Percentiles rank a stretch among this genome's conserved stretches.
phyloP scores from a whole-genome alignment of 2,329 filamentous ascomycete species.

The Fusarium illudens region DNA sequence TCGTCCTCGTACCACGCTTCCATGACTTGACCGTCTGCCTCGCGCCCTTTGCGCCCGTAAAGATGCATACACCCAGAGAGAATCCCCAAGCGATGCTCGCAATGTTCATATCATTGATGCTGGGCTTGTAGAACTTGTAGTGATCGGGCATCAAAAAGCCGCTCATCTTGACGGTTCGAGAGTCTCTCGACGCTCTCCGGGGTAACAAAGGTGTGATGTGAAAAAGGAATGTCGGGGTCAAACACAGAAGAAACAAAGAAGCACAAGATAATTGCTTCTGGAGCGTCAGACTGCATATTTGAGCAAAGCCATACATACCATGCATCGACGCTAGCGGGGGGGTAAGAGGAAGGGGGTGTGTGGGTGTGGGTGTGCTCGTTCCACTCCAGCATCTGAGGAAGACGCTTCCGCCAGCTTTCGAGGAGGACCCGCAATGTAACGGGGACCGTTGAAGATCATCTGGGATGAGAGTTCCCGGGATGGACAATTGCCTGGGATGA shows the following conservation, averaged over 20 bases:
- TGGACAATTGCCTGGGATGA: no score
- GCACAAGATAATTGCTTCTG: background rate
- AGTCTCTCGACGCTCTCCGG: background rate
- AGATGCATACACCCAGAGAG: conserved; percentile 41
- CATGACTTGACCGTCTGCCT: conserved; percentile 39
- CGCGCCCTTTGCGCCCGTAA: conserved; percentile 36
- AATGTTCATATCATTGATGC: conserved; percentile 41
- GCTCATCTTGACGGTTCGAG: conserved; percentile 23
- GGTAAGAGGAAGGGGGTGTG: background rate
- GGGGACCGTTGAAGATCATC: conserved; percentile 20
- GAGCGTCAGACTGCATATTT: conserved; percentile 22
- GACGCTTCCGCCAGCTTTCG: background rate
- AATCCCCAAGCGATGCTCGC: conserved; percentile 43
- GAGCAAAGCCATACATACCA: background rate
- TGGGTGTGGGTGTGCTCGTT: background rate
- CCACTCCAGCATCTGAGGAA: background rate
- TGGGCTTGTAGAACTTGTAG: conserved; percentile 31
- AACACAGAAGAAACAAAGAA: conserved; percentile 3
- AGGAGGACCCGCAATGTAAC: conserved; percentile 5
- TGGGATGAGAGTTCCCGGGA: no score
- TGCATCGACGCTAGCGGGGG: conserved; percentile 8
- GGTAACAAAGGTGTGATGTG: background rate
- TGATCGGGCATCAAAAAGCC: conserved; percentile 35
- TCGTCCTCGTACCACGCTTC: conserved; percentile 38
- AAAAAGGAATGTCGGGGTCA: conserved; percentile 10